Evolutionary conservation across 1,284 basidiomycete genomes (phyloP).

Genomic region (Cryptococcus sp.): DNA sequence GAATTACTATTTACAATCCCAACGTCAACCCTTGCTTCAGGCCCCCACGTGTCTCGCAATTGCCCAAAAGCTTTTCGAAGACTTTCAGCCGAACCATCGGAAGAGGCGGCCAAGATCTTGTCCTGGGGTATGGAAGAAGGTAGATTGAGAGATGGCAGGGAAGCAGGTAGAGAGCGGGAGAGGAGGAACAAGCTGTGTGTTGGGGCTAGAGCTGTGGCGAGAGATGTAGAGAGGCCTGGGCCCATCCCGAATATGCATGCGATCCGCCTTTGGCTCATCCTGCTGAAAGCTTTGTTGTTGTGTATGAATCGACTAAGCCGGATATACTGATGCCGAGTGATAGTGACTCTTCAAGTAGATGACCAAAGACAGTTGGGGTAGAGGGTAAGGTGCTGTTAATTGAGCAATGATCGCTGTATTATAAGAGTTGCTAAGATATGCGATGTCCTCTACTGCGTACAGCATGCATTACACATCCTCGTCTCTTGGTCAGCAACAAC

Average conservation of each 20-base stretch:
- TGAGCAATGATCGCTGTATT: too few relatives aligned
- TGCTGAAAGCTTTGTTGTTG: neutral
- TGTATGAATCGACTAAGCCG: neutral
- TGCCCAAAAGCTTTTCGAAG: constrained; percentile 34
- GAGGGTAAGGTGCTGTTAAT: too few relatives aligned
- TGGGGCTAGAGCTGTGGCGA: constrained; percentile 39
- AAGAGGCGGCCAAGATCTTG: constrained; percentile 29
- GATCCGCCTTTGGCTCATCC: constrained; percentile 10
- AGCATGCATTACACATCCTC: too few relatives aligned
- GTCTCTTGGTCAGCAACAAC: too few relatives aligned
- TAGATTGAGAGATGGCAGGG: constrained; percentile 32
- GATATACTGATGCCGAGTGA: too few relatives aligned
- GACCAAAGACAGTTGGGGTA: too few relatives aligned
- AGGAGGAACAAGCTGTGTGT: constrained; percentile 49
- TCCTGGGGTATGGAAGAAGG: constrained; percentile 24
- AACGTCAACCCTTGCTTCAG: constrained; percentile 38
- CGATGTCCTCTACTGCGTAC: too few relatives aligned
- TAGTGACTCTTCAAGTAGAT: too few relatives aligned
- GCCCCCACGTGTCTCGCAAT: constrained; percentile 38
- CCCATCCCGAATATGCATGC: constrained; percentile 48
- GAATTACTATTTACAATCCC: constrained; percentile 45
- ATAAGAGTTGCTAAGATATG: too few relatives aligned
- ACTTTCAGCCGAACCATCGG: constrained; percentile 31
- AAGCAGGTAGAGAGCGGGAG: constrained; percentile 45
- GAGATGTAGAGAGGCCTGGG: constrained; percentile 39